Percentiles rank a stretch among this genome's conserved stretches.
Conservation (phyloP, 805 yeast species). For the Saccharomyces mikatae region DNA sequence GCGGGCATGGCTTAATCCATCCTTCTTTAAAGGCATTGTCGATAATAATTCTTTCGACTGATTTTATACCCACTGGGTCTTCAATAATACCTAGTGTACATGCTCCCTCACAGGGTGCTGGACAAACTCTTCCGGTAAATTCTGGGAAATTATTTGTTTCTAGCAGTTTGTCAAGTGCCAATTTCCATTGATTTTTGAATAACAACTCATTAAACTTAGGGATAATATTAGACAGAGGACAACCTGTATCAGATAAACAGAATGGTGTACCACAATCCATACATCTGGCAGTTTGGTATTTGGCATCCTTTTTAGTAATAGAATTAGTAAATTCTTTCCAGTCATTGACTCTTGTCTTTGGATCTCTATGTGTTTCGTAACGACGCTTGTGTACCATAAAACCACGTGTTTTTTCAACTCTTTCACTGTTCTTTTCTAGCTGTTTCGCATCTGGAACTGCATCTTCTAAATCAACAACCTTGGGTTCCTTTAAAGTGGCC, state of each 20-base stretch:
- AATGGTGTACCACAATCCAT: slow-evolving; percentile 99
- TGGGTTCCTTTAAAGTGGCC: slow-evolving; percentile 56
- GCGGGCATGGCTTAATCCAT: slow-evolving; percentile 85
- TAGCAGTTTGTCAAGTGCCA: slow-evolving; percentile 81
- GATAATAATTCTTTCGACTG: slow-evolving; percentile 91
- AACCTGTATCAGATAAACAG: slow-evolving; percentile 96
- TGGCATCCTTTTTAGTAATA: slow-evolving; percentile 76
- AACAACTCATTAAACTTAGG: slow-evolving; percentile 98
- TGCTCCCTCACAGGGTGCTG: slow-evolving; percentile 98
- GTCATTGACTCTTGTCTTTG: slow-evolving; percentile 70
- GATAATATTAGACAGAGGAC: slow-evolving; percentile 93
- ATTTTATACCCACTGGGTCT: slow-evolving; percentile 93
- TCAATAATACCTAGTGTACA: slow-evolving; percentile 88
- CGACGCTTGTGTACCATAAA: slow-evolving; percentile 91
- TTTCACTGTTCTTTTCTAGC: slow-evolving; percentile 55
- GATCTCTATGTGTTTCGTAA: slow-evolving; percentile 74
- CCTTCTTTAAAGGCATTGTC: slow-evolving; percentile 95
- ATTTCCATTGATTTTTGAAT: slow-evolving; percentile 88
- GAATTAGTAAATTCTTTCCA: slow-evolving; percentile 88
- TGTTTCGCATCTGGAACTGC: slow-evolving; percentile 62
- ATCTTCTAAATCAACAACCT: slow-evolving; percentile 83
- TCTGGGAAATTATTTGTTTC: slow-evolving; percentile 99
- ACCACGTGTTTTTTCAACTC: slow-evolving; percentile 65
- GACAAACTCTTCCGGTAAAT: slow-evolving; percentile 96
- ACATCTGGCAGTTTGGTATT: slow-evolving; percentile 92